Conservation (phyloP, 2,329 filamentous ascomycete species). For the Paecilomyces variotii region DNA sequence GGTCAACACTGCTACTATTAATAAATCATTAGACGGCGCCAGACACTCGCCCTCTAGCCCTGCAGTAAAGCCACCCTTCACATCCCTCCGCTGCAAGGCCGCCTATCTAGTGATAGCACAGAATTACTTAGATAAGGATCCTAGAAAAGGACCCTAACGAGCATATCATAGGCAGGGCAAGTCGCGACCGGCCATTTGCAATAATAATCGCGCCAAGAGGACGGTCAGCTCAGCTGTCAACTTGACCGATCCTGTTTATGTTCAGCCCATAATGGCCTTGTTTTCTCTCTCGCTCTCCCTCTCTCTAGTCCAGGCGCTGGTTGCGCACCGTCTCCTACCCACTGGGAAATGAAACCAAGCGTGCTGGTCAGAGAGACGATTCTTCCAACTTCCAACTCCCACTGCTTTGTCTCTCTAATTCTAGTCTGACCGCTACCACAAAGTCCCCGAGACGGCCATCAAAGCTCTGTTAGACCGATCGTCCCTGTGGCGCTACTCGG, state of each 20-base stretch:
- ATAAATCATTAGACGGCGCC: neutral
- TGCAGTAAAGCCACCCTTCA: neutral
- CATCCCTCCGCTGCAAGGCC: neutral
- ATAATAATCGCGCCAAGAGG: too few relatives aligned
- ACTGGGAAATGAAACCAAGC: neutral
- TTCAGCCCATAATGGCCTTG: neutral
- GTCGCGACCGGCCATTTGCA: too few relatives aligned
- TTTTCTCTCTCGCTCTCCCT: neutral
- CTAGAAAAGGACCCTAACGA: too few relatives aligned
- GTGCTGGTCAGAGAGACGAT: neutral
- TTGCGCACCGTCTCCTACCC: neutral
- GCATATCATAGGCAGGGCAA: too few relatives aligned
- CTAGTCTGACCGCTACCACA: neutral
- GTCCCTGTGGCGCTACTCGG: neutral
- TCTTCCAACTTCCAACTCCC: neutral
- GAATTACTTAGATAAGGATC: too few relatives aligned
- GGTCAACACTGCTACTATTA: neutral
- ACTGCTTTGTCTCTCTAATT: neutral
- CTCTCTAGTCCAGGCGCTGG: neutral
- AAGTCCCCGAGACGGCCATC: neutral
- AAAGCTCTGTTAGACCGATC: neutral
- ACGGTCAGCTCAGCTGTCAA: too few relatives aligned
- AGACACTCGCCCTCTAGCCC: neutral
- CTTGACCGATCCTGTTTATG: too few relatives aligned
- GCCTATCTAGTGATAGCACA: too few relatives aligned